Base-by-base conservation (phyloP, 768 basidiomycete species). In the Boletus tylopilopsis region DNA sequence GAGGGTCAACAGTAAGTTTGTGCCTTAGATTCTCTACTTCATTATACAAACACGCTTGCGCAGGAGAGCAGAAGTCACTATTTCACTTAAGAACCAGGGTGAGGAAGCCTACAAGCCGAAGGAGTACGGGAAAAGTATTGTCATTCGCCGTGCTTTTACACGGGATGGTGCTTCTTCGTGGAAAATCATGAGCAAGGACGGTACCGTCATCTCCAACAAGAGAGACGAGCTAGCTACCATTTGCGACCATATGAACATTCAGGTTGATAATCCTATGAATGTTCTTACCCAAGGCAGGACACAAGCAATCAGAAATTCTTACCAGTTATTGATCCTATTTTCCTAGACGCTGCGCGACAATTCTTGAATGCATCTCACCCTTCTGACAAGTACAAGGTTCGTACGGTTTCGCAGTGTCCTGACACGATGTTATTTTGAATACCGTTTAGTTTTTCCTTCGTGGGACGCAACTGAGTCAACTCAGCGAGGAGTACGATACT, bases 181-280 rank as follows among this genome's bases (percentile, higher is more conserved):
- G 85, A 92, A 86, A 67, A 90, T 98, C 64, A 85, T 79, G 72
- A 77, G 70, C 56, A 81, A 76, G 60, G 80, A 85, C 21, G 82
- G 80, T 32, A 78, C 76, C 55, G 62, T 82, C 10, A 68, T 96
- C 50, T 85, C 84, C 29, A 84, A 74, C 13, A 93, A 90, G 72
- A 82, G 83, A 56, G 85, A 91, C 10, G 94, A 97, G 62, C 68
- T 99, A 11, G 78, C 87, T 16, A 81, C 85, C 2, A 97, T 99
- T 42, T 87, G 87, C 59, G 91, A 95, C 63, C 87, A 93, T 56
- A 95, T 96, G 87, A 93, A 93, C 59, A 90, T 99, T 47, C 93
- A 95, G 64, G 90, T 96, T 51, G 93, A 96, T 64, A 94, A 94
- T 61, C 95, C 94, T 2, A 84, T 97, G 82, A 97, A 91, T 53